phyloP scores from a whole-genome alignment of 306 rosid genomes.

The Cicer bijugum region DNA sequence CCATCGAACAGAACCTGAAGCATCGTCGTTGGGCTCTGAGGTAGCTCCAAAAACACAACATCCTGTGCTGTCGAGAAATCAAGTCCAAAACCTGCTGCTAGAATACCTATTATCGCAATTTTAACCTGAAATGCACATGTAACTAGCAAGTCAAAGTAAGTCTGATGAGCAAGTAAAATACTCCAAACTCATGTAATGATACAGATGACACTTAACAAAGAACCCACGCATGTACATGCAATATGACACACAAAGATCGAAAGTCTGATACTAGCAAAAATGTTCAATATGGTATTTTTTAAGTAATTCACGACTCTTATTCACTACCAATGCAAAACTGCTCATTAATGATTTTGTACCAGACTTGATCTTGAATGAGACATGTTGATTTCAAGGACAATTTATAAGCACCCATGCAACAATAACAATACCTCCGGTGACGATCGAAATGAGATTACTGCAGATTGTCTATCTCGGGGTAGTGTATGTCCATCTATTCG shows the following conservation, averaged over 20 bases:
- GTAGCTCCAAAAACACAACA: slow-evolving; percentile 94
- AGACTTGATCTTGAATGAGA: slow-evolving; percentile 27
- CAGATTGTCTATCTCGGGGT: slow-evolving; percentile 84
- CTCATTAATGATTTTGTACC: slow-evolving; percentile 13
- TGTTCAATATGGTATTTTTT: not conserved
- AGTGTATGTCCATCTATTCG: slow-evolving; percentile 95
- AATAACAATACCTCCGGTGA: slow-evolving; percentile 63
- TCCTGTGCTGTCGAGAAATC: slow-evolving; percentile 91
- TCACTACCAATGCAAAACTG: slow-evolving; percentile 14
- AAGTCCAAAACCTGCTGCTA: slow-evolving; percentile 95
- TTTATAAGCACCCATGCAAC: slow-evolving; percentile 3
- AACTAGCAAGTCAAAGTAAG: slow-evolving; percentile 38
- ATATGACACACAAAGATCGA: slow-evolving; percentile 9
- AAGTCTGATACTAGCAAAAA: slow-evolving; percentile 32
- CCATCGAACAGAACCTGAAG: slow-evolving; percentile 70
- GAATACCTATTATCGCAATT: slow-evolving; percentile 86
- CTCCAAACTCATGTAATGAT: slow-evolving; percentile 22
- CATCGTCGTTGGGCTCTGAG: slow-evolving; percentile 78
- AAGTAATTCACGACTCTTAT: slow-evolving; percentile 12
- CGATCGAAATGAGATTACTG: slow-evolving; percentile 73
- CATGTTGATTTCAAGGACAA: slow-evolving; percentile 17
- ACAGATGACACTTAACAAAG: not conserved
- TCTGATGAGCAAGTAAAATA: slow-evolving; percentile 3
- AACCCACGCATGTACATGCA: not conserved
- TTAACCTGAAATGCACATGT: slow-evolving; percentile 65